Conservation (phyloP, 169 alveolate genomes). For the Neospora caninum region DNA sequence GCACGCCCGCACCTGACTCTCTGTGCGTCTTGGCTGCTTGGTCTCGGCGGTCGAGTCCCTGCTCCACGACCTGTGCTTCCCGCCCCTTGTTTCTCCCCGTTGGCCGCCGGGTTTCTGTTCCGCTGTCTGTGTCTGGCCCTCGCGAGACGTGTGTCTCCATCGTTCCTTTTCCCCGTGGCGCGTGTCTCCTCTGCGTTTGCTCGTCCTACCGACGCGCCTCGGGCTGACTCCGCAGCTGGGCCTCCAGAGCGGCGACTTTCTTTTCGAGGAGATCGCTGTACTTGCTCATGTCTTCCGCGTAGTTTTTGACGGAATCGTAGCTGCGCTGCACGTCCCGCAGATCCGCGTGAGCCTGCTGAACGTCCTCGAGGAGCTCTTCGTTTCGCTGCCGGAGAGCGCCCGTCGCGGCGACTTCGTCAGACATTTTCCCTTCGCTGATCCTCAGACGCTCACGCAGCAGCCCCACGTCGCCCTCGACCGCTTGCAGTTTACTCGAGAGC, state of each 20-base stretch:
- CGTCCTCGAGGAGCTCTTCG: not conserved
- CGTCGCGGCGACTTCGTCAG: not conserved
- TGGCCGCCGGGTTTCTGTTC: too few species aligned
- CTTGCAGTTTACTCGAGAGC: not conserved
- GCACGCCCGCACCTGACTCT: too few species aligned
- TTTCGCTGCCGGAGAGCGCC: not conserved
- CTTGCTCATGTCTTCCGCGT: not conserved
- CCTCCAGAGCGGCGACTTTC: not conserved
- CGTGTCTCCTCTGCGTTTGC: too few species aligned
- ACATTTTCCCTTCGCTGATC: not conserved
- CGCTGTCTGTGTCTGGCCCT: too few species aligned
- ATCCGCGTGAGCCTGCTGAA: not conserved
- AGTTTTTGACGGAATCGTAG: not conserved
- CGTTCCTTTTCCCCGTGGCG: too few species aligned
- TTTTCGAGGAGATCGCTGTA: not conserved
- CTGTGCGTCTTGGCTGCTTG: too few species aligned
- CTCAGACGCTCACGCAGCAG: not conserved
- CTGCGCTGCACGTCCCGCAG: not conserved
- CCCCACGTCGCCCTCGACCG: not conserved
- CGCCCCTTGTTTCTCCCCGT: too few species aligned
- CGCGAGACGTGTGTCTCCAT: too few species aligned
- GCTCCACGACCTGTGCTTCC: too few species aligned
- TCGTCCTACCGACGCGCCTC: too few species aligned
- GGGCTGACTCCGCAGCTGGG: not conserved
- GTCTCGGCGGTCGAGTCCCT: too few species aligned